A percentile compares a stretch with the other conserved stretches of the same genome.
Conservation (phyloP, 148 eudicot genomes). For the Linanthus parryae region DNA sequence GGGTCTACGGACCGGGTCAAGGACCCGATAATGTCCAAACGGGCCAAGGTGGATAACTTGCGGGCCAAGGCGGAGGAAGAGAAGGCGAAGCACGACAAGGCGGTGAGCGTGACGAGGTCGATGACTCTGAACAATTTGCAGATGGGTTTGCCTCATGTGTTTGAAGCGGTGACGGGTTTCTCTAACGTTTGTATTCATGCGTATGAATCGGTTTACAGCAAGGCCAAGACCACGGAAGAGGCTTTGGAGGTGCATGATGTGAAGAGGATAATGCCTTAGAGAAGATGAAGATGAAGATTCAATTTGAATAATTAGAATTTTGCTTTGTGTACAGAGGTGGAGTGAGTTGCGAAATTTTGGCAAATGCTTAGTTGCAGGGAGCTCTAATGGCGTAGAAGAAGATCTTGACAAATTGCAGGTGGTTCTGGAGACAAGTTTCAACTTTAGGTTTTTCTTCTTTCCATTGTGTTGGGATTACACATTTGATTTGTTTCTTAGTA, state of each 20-base stretch:
- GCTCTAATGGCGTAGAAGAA: no score
- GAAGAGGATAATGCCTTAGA: slow-evolving; percentile 51
- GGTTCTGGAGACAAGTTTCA: no score
- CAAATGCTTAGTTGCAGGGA: no score
- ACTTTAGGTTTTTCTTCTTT: no score
- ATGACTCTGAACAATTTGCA: slow-evolving; percentile 83
- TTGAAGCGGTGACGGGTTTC: slow-evolving; percentile 82
- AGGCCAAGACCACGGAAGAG: slow-evolving; percentile 47
- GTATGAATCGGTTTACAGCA: slow-evolving; percentile 59
- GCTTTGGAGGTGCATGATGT: slow-evolving; percentile 52
- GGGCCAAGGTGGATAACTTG: slow-evolving; percentile 52
- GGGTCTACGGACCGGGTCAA: slow-evolving; percentile 31
- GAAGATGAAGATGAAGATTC: no score
- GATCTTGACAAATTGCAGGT: no score
- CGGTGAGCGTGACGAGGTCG: slow-evolving; percentile 57
- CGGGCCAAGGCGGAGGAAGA: slow-evolving; percentile 78
- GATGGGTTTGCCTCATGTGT: slow-evolving; percentile 80
- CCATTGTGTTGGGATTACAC: no score
- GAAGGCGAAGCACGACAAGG: slow-evolving; percentile 71
- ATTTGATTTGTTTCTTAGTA: no score
- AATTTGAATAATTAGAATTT: no score
- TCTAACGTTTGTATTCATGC: slow-evolving; percentile 67
- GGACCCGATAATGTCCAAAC: slow-evolving; percentile 54
- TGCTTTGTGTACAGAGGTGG: no score
- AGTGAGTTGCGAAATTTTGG: no score